Evolutionary conservation across 805 yeast genomes (phyloP), one percentile per base, ranked within the genome.

Genomic region (Yarrowia sp.): DNA sequence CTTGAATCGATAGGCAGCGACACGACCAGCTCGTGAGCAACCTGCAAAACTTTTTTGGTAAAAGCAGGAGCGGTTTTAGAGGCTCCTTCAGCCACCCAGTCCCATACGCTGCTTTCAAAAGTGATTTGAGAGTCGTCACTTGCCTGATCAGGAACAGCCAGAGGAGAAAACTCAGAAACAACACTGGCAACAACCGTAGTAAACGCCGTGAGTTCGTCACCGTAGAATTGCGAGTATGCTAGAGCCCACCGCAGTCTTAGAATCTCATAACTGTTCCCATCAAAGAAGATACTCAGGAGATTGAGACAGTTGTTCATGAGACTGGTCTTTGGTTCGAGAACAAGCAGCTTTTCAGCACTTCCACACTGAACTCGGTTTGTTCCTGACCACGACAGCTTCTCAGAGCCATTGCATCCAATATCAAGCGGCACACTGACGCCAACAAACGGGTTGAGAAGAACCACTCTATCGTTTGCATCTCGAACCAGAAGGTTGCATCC

Each of bases 381-480:
- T 5, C 61, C 61, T 9, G 61, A 24, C 61, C 61, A 54, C 5
- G 61, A 36, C 3, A 54, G 14, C 12, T 14, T 16, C 16, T 21
- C 21, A 3, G 36, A 7, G 22, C 4, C 22, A 16, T 16, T 5
- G 36, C 5, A 16, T 3, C 14, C 21, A 12, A 54, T 12, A 9
- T 54, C 46, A 3, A 54, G 46, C 11, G 61, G 61, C 4, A 54
- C 61, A 38, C 61, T 54, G 35, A 54, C 61, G 8, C 61, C 61
- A 12, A 54, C 61, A n/a, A 54, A 54, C 9, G 62, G 61, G 51
- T 62, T 65, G 52, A 66, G 24, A 3, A 88, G 68, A 21, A 73
- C 75, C 32, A 84, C 35, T 4, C 41, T 26, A 10, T 67, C 67
- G 33, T 68, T 67, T 6, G 51, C 24, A 8, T 43, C 40, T 1